Base-by-base conservation (phyloP, 2,329 filamentous ascomycete species). In the Chalara sp. region DNA sequence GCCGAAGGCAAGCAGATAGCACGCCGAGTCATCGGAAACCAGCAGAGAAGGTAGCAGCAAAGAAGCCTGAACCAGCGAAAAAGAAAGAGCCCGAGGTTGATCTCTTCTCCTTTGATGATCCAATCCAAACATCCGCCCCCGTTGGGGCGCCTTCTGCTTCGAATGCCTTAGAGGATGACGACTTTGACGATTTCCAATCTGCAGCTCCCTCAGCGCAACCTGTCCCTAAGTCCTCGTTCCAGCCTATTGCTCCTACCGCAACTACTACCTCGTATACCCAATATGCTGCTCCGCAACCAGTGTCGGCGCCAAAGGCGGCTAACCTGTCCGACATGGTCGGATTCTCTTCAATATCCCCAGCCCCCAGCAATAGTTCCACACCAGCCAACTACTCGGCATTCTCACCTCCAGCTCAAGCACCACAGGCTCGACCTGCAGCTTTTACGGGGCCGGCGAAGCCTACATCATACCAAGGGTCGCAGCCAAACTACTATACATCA, bases 161-260 rank as follows among this genome's bases (percentile, higher is more conserved):
- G 30, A 67, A 69, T 28, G 68, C 71, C 56, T 65, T 71, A 42
- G 63, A 88, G 55, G 92, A 96, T 57, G 91, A 96, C 59, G 93
- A 96, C 56, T 97, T 97, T 64, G 93, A 97, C 65, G 93, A 99
- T 65, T 97, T 97, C 76, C 89, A 96, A 68, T 95, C 90, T 21
- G 92, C 92, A 11, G 74, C 86, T 3, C 80, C 85, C 4, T 71
- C 76, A 32, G 58, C 70, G 11, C 61, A 65, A 31, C 70, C 73
- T 6, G 69, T 72, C 8, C 72, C 71, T 52, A 71, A 70, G 41
- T 68, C 72, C 7, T 61, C 68, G 37, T 57, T 61, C 6, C 54
- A 58, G 28, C 58, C 67, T n/a, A 72, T 63, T 62, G 69, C 72
- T 61, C 76, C 63, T 51, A 79, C 61, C 59, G 76, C 61, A 49